Base-by-base conservation (phyloP, 1,139 yeast genomes). In the Candida sanyaensis region DNA sequence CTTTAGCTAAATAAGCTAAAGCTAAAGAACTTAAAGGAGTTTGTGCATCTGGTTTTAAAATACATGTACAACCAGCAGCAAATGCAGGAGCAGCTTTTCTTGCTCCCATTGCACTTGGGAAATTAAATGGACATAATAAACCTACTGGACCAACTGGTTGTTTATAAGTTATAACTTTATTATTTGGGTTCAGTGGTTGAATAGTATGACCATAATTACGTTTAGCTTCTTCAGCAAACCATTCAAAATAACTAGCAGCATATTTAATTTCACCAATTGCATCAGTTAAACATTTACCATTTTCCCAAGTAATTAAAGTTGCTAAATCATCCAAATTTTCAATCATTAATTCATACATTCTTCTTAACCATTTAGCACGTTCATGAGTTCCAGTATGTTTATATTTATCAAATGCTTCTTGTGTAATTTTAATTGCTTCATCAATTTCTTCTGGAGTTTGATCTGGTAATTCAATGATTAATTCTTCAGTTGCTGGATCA, bases 401-500 rank as follows among this genome's bases (percentile, higher is more conserved):
- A 69, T 78, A 89, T 4, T 71, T 58, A 40, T 73, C 60, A 68
- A 87, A 89, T 0, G 96, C 83, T 2, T 69, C 75, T 41, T 71
- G 61, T 2, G 96, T 89, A 39, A 70, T 74, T 36, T 77, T 71
- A 50, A 90, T 84, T 9, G 96, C 88, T 40, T 65, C 64, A 38
- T 81, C 83, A 39, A 82, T 77, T 49, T 75, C 80, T 48, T 76
- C 77, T 6, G 79, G 73, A 44, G 84, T 76, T 51, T 78, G 81
- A 51, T 84, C 85, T 10, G 85, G 79, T 34, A 81, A 77, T 42
- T 73, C 74, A 21, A 81, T 81, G 49, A 90, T 78, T 27, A 69
- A 68, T 49, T 79, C 77, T 31, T 74, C 80, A 41, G 85, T 83
- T 1, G 95, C 95, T 3, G 97, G 97, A 64, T 90, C 91, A 34